Evolutionary conservation across 1,284 basidiomycete genomes (phyloP), one percentile per base, ranked within the genome.

Genomic region (Boletus semigastroideus): DNA sequence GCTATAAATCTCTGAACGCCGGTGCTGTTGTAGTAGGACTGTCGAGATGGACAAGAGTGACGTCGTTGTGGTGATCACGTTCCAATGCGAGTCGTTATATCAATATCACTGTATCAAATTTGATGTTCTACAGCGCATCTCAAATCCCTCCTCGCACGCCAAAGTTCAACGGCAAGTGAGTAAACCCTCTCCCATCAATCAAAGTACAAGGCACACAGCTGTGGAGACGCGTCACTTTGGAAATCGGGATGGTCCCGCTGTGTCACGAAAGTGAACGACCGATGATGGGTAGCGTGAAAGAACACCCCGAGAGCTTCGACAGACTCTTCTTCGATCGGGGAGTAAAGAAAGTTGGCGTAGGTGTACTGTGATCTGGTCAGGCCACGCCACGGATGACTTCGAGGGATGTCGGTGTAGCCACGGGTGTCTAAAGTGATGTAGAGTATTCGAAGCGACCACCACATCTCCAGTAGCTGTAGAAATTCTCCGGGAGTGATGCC

Each of bases 401-500:
- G 51, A 1, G 45, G 45, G 9, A 58, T 45, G 8, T 60, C 51
- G 0, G 48, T 63, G 46, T 47, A 61, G 4, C 48, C 51, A 22
- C 39, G 31, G 1, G 51, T 52, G 28, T 61, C 55, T 14, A 63
- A 19, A 28, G 10, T 45, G 28, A 56, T 31, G 30, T 2, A 17
- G 13, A 61, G 13, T 4, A 16, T 13, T n/a, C 28, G 20, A 14
- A 61, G 52, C 0, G 41, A 61, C 39, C 48, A 50, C 34, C 56
- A 63, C 27, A 20, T 48, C 20, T 60, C 51, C n/a, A 63, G 1
- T 11, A 61, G 48, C 19, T 42, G 46, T 16, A 61, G 9, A 14
- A 61, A 61, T 13, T 56, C 59, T 5, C 5, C 11, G 0, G 46
- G 60, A 16, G 54, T 60, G 46, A 63, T 46, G 2, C 22, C 46